These are phyloP conservation scores for Triticum timopheevii DNA, from an alignment of 176 grass and related monocot genomes.

Conservation along the genomic window DNA sequence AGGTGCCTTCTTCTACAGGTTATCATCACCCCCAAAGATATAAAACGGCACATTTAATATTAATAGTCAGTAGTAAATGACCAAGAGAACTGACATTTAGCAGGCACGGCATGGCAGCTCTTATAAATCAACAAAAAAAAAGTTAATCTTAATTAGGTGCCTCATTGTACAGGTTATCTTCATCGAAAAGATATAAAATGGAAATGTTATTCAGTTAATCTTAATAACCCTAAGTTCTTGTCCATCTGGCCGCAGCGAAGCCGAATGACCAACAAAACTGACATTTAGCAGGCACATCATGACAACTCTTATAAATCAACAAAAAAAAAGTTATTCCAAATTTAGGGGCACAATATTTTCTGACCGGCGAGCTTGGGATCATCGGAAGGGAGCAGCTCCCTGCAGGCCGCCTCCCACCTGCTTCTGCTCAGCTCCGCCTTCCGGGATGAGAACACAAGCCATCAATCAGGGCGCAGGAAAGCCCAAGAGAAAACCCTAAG, in stretches of 20 bases:
- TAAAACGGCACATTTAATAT: too few species aligned
- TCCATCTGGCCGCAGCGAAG: not conserved
- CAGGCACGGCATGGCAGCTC: too few species aligned
- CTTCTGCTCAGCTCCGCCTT: not conserved
- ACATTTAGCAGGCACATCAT: not conserved
- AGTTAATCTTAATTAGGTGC: not conserved
- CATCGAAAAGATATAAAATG: not conserved
- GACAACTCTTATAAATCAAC: not conserved
- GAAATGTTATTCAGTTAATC: too few species aligned
- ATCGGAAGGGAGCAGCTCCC: slow-evolving; percentile 13
- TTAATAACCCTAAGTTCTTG: not conserved
- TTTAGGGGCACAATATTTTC: not conserved
- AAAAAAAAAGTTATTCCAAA: not conserved
- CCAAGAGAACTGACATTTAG: too few species aligned
- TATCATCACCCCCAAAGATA: too few species aligned
- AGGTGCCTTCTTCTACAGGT: not conserved
- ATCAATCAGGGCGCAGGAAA: not conserved
- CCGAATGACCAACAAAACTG: not conserved
- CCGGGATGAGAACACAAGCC: not conserved
- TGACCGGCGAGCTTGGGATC: slow-evolving; percentile 39
- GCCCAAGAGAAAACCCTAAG: not conserved
- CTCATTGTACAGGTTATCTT: not conserved
- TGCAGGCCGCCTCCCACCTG: slow-evolving; percentile 3
- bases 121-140: too few species aligned
- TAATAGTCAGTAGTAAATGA: too few species aligned